These are phyloP conservation scores for Suillus discolor DNA, from an alignment of 768 basidiomycete genomes.

Conservation along the genomic window DNA sequence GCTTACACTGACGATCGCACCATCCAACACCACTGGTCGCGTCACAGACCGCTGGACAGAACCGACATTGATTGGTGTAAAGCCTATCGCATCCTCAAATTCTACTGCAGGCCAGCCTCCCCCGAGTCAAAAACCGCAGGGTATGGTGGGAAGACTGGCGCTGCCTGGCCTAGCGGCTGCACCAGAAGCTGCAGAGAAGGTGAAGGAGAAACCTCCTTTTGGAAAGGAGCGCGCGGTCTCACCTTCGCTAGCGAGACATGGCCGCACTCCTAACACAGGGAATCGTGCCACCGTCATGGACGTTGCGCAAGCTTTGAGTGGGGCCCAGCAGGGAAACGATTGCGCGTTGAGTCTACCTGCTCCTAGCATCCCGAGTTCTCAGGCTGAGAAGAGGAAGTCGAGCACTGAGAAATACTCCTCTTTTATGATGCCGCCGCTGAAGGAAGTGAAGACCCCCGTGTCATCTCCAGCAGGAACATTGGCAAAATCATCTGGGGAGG, in stretches of 20 bases:
- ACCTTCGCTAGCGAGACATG: conserved; percentile 43
- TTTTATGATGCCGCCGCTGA: conserved; percentile 61
- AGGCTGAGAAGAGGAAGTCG: conserved; percentile 61
- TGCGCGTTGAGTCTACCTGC: conserved; percentile 16
- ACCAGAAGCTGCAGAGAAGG: conserved; percentile 11
- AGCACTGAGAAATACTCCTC: conserved; percentile 70
- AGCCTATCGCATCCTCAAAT: conserved; percentile 17
- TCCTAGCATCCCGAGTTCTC: conserved; percentile 23
- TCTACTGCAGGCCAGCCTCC: conserved; percentile 5
- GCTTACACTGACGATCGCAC: conserved; percentile 11
- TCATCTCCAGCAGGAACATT: conserved; percentile 58
- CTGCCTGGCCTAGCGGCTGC: conserved; percentile 41
- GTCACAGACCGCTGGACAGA: conserved; percentile 37
- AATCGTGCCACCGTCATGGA: conserved; percentile 78
- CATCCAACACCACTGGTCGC: conserved; percentile 16
- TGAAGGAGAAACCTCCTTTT: conserved; percentile 18
- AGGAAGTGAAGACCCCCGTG: conserved; percentile 66
- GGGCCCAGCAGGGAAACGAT: conserved; percentile 26
- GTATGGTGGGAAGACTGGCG: conserved; percentile 41
- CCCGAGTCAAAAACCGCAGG: conserved; percentile 15
- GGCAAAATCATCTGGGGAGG: conserved; percentile 31
- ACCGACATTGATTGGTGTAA: conserved; percentile 35
- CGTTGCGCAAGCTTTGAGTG: conserved; percentile 62
- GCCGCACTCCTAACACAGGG: conserved; percentile 68
- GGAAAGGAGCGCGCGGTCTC: conserved; percentile 20